Conservation (phyloP, 2,329 filamentous ascomycete species). For the Aspergillus puulaauensis region DNA sequence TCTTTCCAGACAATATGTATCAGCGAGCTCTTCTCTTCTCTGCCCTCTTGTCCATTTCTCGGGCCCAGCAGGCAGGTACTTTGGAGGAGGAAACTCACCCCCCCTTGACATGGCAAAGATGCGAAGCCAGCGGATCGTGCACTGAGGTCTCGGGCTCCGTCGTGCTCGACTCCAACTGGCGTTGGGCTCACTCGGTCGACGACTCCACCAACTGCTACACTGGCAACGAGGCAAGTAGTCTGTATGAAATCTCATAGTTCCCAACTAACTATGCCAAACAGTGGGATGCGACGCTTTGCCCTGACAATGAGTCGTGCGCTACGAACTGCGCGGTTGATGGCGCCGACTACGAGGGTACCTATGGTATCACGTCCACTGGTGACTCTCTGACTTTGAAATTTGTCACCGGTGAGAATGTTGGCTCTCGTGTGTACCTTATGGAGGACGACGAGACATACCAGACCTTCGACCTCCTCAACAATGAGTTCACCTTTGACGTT, state of each 20-base stretch:
- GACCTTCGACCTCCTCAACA: conserved; percentile 62
- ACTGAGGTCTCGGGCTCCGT: conserved; percentile 53
- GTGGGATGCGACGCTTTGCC: conserved; percentile 50
- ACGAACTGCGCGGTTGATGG: conserved; percentile 58
- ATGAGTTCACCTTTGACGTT: conserved; percentile 71
- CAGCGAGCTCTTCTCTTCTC: conserved; percentile 32
- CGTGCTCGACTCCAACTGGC: conserved; percentile 59
- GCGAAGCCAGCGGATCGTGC: conserved; percentile 53
- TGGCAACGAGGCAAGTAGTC: conserved; percentile 42
- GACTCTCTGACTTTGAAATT: conserved; percentile 50
- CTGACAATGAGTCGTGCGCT: conserved; percentile 51
- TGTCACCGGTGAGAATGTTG: conserved; percentile 44
- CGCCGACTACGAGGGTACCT: conserved; percentile 53
- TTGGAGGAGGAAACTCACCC: conserved; percentile 46
- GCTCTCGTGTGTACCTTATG: conserved; percentile 64
- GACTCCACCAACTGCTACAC: conserved; percentile 57
- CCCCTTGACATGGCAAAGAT: conserved; percentile 53
- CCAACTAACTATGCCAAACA: conserved; percentile 6
- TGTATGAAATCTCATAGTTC: not conserved
- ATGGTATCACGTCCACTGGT: conserved; percentile 53
- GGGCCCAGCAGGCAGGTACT: conserved; percentile 35
- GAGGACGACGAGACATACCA: conserved; percentile 59
- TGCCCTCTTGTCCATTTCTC: conserved; percentile 23
- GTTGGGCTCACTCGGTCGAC: conserved; percentile 52
- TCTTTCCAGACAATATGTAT: conserved; percentile 23